A percentile compares a stretch with the other conserved stretches of the same genome.
These are phyloP conservation scores for Blastomyces percursus DNA, from an alignment of 2,329 filamentous ascomycete species.

Conservation along the genomic window DNA sequence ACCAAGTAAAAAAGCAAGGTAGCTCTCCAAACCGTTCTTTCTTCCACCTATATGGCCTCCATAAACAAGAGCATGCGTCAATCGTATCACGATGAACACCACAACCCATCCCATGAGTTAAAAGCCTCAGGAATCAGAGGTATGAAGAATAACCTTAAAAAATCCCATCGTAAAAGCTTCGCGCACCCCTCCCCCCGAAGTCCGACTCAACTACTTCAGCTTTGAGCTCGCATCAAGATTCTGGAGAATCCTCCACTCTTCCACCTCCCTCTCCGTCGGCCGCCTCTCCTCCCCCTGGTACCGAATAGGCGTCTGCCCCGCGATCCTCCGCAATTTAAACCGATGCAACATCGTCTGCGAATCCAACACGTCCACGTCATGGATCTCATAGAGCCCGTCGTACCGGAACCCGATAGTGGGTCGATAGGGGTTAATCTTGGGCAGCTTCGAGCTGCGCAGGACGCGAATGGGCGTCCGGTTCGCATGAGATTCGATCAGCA, in stretches of 20 bases:
- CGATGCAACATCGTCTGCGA: conserved; percentile 32
- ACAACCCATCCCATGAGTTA: no score
- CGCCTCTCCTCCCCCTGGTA: conserved; percentile 30
- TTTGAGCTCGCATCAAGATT: conserved; percentile 1
- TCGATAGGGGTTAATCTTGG: conserved; percentile 29
- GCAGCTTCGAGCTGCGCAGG: conserved; percentile 35
- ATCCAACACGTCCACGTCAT: conserved; percentile 30
- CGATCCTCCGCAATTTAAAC: conserved; percentile 38
- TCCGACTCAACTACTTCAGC: neutral
- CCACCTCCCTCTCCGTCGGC: conserved; percentile 35
- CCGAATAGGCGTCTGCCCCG: conserved; percentile 40
- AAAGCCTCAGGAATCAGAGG: no score
- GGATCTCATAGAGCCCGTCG: conserved; percentile 46
- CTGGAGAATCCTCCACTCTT: conserved; percentile 8
- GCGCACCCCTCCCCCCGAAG: no score
- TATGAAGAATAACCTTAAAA: no score
- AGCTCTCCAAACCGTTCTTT: no score
- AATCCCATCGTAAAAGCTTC: neutral
- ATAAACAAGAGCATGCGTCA: no score
- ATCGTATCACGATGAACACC: no score
- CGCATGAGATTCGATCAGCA: conserved; percentile 33
- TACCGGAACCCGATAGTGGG: conserved; percentile 45
- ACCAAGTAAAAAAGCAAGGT: neutral
- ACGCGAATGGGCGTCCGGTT: conserved; percentile 39
- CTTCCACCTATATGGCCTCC: no score